Evolutionary conservation across 306 rosid species (phyloP).

Genomic region (Lablab purpureus): DNA sequence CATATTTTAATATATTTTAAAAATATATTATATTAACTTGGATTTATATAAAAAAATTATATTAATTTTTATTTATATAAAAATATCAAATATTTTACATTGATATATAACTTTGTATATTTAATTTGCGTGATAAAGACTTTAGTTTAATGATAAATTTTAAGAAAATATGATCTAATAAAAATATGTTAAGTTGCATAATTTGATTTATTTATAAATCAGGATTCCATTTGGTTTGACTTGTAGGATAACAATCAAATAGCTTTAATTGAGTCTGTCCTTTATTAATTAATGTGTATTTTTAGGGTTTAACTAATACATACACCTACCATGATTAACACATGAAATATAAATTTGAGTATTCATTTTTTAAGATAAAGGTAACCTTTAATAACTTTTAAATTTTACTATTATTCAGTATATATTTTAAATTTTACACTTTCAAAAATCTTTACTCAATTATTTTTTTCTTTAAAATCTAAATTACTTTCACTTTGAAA

Average conservation of each 20-base stretch:
- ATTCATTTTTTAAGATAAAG: background rate
- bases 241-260: background rate
- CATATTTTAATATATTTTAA: too few relatives aligned
- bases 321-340: background rate
- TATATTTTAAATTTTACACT: background rate
- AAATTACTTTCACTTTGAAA: background rate
- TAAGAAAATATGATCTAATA: too few relatives aligned
- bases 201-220: too few relatives aligned
- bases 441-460: background rate
- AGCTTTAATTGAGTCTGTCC: background rate
- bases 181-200: too few relatives aligned
- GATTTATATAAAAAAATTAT: too few relatives aligned
- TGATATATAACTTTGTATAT: too few relatives aligned
- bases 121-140: too few relatives aligned
- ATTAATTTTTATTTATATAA: too few relatives aligned
- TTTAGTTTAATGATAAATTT: too few relatives aligned
- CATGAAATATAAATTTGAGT: background rate
- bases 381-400: too few relatives aligned
- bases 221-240: background rate
- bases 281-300: conserved; percentile 2
- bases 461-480: background rate
- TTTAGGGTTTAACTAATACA: background rate
- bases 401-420: background rate
- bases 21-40: too few relatives aligned
- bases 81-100: too few relatives aligned